Evolutionary conservation across 2,329 filamentous ascomycete species (phyloP), one percentile per base, ranked within the genome.

Genomic region (Cladosporium halotolerans): DNA sequence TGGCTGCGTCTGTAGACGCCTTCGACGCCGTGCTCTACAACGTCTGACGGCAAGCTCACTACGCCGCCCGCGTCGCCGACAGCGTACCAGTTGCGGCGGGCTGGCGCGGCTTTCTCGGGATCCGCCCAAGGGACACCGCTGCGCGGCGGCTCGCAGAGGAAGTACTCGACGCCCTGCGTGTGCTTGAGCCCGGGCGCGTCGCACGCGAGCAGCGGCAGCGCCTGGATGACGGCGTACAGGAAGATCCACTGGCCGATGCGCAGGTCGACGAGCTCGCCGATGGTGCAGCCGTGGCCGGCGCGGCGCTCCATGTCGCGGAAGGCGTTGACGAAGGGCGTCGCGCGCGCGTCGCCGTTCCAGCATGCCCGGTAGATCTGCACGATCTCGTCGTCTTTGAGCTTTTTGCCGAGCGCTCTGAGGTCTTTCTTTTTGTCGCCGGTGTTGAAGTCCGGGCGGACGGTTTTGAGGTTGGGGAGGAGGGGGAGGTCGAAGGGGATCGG

Each of bases 401-500:
- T 86, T 72, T 82, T 83, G 14, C 79, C 80, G 56, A 84, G 80
- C 52, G 88, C 79, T 66, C 88, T 89, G 33, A 78, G 73, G 66
- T 92, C 86, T 62, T 89, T 86, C 71, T 89, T 92, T 1, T 80
- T 68, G 16, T 88, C 79, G 32, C 89, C 76, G 1, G 78, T 77
- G 56, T 79, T 72, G 65, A 82, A 87, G 41, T 83, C 85, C 39
- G 81, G 78, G 53, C 85, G 77, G 14, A 89, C 77, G 1, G 81
- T 75, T 32, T 79, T 76, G 62, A 95, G 79, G 1, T 79, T 80
- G 0, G 92, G 92, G 19, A 95, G 71, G 59, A 84, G 80, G 2
- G 93, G 92, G 4, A 89, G 76, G 66, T 97, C 92, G 64, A 92
- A 97, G 0, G 93, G 92, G 52, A 97, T 83, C 0, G 92, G 89